These are phyloP conservation scores for Clathrus columnatus DNA, from an alignment of 768 basidiomycete genomes.

Conservation along the genomic window DNA sequence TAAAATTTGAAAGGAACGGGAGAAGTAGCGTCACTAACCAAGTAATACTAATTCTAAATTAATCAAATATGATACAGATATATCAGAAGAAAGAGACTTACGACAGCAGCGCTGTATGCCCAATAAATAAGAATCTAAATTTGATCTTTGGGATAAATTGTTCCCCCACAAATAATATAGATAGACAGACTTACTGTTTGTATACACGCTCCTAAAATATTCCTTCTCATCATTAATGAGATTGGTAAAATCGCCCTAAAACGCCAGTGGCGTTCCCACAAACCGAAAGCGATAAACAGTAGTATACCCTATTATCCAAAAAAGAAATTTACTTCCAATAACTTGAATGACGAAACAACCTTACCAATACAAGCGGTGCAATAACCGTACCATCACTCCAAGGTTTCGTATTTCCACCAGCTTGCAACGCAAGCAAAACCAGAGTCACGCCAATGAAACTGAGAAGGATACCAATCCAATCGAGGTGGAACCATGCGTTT, in stretches of 20 bases:
- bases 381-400: conserved; percentile 34
- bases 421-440: conserved; percentile 36
- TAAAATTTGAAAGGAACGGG: neutral
- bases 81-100: neutral
- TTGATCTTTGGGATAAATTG: neutral
- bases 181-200: conserved; percentile 14
- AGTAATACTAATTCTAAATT: conserved; percentile 4
- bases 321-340: neutral
- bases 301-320: conserved; percentile 1
- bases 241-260: conserved; percentile 32
- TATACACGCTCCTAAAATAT: conserved; percentile 22
- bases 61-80: neutral
- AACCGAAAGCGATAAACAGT: conserved; percentile 22
- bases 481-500: conserved; percentile 22
- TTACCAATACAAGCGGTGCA: conserved; percentile 11
- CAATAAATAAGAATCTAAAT: conserved; percentile 23
- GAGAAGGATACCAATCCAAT: conserved; percentile 32
- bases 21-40: neutral
- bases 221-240: conserved; percentile 23
- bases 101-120: conserved; percentile 16
- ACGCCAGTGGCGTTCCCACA: conserved; percentile 27
- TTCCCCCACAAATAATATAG: neutral
- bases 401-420: conserved; percentile 38
- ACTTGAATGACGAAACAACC: neutral
- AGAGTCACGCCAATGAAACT: conserved; percentile 28